Evolutionary conservation across 352 stramenopile genomes (phyloP).

Genomic region (Globisporangium lucens): DNA sequence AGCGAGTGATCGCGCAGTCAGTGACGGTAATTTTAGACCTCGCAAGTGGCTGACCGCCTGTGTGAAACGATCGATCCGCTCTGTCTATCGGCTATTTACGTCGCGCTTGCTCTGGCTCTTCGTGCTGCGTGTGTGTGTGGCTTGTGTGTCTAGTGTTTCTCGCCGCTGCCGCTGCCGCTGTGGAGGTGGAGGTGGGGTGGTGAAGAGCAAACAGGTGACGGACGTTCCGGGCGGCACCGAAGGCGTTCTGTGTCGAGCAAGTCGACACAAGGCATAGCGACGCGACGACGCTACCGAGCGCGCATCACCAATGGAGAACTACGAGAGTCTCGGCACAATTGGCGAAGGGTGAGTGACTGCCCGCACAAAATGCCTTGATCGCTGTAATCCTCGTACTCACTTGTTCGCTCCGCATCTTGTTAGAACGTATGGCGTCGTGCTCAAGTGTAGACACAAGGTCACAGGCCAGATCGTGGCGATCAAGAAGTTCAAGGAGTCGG

Average conservation of each 20-base stretch:
- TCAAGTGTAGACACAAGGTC: conserved; percentile 82
- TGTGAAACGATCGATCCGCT: background rate
- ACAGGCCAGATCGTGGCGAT: conserved; percentile 88
- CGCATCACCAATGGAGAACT: conserved; percentile 72
- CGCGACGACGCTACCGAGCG: background rate
- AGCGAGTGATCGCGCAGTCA: background rate
- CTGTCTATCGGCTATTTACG: background rate
- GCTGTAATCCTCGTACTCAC: background rate
- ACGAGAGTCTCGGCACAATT: conserved; percentile 86
- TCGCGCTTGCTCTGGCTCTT: background rate
- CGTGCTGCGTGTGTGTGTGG: background rate
- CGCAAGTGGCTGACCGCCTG: background rate
- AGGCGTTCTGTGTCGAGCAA: background rate
- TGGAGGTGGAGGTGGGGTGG: too few relatives aligned
- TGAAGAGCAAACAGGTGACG: conserved; percentile 1
- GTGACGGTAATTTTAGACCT: background rate
- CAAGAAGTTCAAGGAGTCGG: conserved; percentile 91
- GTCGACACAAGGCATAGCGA: background rate
- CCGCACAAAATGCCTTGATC: background rate
- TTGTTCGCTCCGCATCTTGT: background rate
- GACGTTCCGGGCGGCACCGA: background rate
- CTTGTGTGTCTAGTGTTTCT: background rate
- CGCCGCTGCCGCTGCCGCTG: background rate
- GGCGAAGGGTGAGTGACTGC: conserved; percentile 64
- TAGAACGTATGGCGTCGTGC: conserved; percentile 84